Conservation (phyloP, 2,329 filamentous ascomycete genomes). For the Didymosphaeria variabile region DNA sequence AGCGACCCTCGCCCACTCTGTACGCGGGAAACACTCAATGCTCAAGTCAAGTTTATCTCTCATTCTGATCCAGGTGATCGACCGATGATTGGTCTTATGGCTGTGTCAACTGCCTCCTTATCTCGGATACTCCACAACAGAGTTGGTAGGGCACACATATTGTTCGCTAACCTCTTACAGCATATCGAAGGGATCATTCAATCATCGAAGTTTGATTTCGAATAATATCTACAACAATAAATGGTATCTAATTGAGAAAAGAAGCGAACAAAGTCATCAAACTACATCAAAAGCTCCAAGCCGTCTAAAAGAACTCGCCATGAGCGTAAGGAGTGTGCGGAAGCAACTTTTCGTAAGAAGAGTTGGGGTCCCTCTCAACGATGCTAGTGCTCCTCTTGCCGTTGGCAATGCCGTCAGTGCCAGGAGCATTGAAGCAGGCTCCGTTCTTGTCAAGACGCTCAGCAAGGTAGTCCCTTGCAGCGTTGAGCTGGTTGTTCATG, state of each 20-base stretch:
- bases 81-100: no score
- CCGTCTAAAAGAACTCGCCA: conserved; percentile 3
- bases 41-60: no score
- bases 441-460: conserved; percentile 11
- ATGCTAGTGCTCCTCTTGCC: conserved; percentile 10
- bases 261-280: not conserved
- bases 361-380: conserved; percentile 7
- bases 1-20: no score
- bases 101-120: no score
- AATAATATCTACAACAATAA: not conserved
- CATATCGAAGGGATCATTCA: not conserved
- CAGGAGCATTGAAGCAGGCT: conserved; percentile 13
- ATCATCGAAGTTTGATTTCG: not conserved
- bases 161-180: not conserved
- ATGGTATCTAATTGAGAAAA: not conserved
- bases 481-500: conserved; percentile 23
- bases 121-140: no score
- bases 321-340: conserved; percentile 8
- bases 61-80: no score
- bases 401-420: conserved; percentile 11
- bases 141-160: no score
- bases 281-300: not conserved
- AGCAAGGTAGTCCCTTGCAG: conserved; percentile 16
- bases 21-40: no score
- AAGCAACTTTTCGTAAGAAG: conserved; percentile 6